Percentiles rank a stretch among this genome's conserved stretches.
Evolutionary conservation across 768 basidiomycete species (phyloP).

Genomic region (Porphyrellus cyaneotinctus): DNA sequence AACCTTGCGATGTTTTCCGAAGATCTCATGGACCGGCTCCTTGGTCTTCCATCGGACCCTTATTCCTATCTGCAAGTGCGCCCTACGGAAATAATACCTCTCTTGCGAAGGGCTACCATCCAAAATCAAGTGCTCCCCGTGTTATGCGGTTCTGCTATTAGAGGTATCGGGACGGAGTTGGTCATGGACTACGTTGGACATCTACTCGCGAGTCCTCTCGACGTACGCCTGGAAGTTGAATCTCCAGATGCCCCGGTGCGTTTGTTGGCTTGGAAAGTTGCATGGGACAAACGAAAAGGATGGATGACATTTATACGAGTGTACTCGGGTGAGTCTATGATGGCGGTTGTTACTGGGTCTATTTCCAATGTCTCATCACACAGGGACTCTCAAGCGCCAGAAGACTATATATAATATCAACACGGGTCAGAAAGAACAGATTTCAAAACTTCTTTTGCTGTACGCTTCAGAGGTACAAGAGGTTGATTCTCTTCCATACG

Average conservation of each 20-base stretch:
- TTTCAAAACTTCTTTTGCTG: constrained; percentile 69
- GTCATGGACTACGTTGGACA: constrained; percentile 81
- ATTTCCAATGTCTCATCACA: constrained; percentile 3
- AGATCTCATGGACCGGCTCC: constrained; percentile 69
- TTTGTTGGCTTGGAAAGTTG: constrained; percentile 83
- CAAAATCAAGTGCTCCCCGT: constrained; percentile 68
- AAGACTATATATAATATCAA: constrained; percentile 59
- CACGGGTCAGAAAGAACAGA: constrained; percentile 65
- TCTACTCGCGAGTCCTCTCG: constrained; percentile 72
- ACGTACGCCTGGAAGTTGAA: constrained; percentile 49
- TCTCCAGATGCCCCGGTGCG: constrained; percentile 48
- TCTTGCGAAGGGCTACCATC: constrained; percentile 66
- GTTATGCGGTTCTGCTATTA: constrained; percentile 78
- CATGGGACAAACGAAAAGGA: constrained; percentile 75
- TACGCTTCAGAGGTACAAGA: constrained; percentile 76
- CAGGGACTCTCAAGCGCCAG: constrained; percentile 64
- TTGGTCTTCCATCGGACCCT: constrained; percentile 52
- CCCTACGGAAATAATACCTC: constrained; percentile 48
- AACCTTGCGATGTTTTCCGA: constrained; percentile 78
- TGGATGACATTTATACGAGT: constrained; percentile 94
- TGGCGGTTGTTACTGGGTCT: no score
- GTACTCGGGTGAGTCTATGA: constrained; percentile 63
- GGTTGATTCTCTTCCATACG: constrained; percentile 75
- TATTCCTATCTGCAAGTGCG: constrained; percentile 65
- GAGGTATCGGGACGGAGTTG: constrained; percentile 75